Percentiles rank a stretch among this genome's conserved stretches.
Conservation (phyloP, 2,329 filamentous ascomycete genomes). For the Arthrobotrys entomopaga region DNA sequence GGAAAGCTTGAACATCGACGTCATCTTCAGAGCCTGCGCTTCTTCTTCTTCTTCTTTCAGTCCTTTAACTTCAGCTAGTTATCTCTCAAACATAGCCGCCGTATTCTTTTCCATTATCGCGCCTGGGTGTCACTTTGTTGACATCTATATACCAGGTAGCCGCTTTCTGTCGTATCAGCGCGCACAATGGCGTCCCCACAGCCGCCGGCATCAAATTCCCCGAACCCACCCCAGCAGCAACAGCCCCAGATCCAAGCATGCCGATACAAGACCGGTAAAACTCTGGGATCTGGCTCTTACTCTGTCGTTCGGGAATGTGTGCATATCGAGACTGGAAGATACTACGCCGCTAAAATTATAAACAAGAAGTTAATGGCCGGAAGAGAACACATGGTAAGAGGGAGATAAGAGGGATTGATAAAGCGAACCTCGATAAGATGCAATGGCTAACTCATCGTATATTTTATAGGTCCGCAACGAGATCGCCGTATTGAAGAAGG, state of each 20-base stretch:
- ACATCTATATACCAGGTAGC: too few species aligned
- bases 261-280: slow-evolving; percentile 98
- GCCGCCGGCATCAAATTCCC: slow-evolving; percentile 31
- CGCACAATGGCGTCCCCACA: slow-evolving; percentile 10
- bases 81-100: too few species aligned
- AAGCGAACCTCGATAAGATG: slow-evolving; percentile 13
- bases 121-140: too few species aligned
- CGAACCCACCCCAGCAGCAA: slow-evolving; percentile 36
- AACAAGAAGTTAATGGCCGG: slow-evolving; percentile 99
- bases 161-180: neutral
- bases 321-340: slow-evolving; percentile 95
- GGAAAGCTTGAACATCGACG: slow-evolving; percentile 1
- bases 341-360: slow-evolving; percentile 99
- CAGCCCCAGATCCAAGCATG: slow-evolving; percentile 34
- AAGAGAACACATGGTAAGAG: slow-evolving; percentile 90
- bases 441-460: slow-evolving; percentile 6
- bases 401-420: neutral
- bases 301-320: slow-evolving; percentile 99
- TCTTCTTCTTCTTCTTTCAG: too few species aligned
- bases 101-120: too few species aligned
- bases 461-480: slow-evolving; percentile 74
- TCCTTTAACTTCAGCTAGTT: too few species aligned
- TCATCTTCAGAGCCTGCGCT: slow-evolving; percentile 3
- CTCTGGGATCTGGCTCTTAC: slow-evolving; percentile 93
- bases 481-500: slow-evolving; percentile 94